A percentile compares a stretch with the other conserved stretches of the same genome.
Conservation (phyloP, 768 basidiomycete species). For the Flagelloscypha sp. region DNA sequence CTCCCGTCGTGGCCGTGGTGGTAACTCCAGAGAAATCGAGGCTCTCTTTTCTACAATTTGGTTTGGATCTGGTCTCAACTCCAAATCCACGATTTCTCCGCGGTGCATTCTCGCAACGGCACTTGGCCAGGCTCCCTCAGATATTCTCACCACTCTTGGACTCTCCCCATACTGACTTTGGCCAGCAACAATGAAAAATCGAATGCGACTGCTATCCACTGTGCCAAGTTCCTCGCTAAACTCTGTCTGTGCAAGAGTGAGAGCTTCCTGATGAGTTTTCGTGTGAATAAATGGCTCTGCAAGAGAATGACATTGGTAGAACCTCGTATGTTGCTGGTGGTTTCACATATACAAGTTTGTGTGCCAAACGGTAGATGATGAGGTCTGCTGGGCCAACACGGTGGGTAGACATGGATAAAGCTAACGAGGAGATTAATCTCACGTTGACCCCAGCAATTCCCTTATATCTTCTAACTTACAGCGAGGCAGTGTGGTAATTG, state of each 20-base stretch:
- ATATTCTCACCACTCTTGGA: conserved; percentile 37
- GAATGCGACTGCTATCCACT: conserved; percentile 31
- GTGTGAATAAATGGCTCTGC: neutral
- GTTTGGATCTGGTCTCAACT: conserved; percentile 24
- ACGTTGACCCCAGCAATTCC: no score
- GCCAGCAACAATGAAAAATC: conserved; percentile 31
- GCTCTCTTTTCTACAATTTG: conserved; percentile 15
- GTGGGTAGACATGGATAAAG: conserved; percentile 15
- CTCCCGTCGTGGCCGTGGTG: conserved; percentile 11
- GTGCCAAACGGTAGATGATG: conserved; percentile 39
- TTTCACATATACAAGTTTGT: conserved; percentile 43
- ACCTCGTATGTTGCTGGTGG: conserved; percentile 37
- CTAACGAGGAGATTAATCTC: conserved; percentile 13
- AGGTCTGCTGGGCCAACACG: conserved; percentile 31
- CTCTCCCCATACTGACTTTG: conserved; percentile 22
- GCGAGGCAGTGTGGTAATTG: no score
- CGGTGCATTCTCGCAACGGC: conserved; percentile 31
- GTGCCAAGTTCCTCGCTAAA: conserved; percentile 32
- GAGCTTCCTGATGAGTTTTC: conserved; percentile 33
- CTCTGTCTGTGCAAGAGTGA: conserved; percentile 41
- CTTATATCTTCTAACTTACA: no score
- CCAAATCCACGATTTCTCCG: conserved; percentile 42
- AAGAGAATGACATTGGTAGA: conserved; percentile 8
- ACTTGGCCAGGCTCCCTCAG: conserved; percentile 40
- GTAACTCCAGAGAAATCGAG: conserved; percentile 26